phyloP scores from a whole-genome alignment of 306 rosid species.

The Lithocarpus polystachyus region DNA sequence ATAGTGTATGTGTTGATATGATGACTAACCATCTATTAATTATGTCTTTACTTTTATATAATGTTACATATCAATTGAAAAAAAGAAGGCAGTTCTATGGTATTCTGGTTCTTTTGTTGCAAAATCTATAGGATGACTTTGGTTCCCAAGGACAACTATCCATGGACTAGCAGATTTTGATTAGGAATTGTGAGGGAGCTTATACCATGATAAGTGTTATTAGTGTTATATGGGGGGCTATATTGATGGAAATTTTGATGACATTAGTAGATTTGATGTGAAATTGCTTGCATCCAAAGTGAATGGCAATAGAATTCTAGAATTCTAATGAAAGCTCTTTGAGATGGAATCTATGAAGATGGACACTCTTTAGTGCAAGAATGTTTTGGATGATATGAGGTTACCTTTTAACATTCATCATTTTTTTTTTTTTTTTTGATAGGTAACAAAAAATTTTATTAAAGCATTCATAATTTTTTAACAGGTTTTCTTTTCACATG shows the following conservation, averaged over 20 bases:
- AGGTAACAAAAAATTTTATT: too few relatives aligned
- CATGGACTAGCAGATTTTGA: too few relatives aligned
- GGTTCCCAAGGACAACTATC: too few relatives aligned
- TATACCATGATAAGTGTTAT: background rate
- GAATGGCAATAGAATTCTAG: background rate
- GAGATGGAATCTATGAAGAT: background rate
- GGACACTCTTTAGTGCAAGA: background rate
- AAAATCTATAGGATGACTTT: too few relatives aligned
- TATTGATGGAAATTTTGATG: background rate
- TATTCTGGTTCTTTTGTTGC: too few relatives aligned
- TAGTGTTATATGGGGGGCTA: background rate
- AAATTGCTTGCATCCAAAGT: background rate
- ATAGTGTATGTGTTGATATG: too few relatives aligned
- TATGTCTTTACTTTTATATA: too few relatives aligned
- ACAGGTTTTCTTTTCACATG: background rate
- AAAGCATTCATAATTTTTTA: background rate
- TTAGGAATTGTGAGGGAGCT: background rate
- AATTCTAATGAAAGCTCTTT: background rate
- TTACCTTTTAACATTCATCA: background rate
- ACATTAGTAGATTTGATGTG: background rate
- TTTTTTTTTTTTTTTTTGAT: background rate
- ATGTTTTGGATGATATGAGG: background rate
- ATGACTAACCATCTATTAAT: too few relatives aligned
- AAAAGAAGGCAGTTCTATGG: too few relatives aligned
- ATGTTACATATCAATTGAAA: too few relatives aligned